A percentile compares a stretch with the other conserved stretches of the same genome.
phyloP scores from a whole-genome alignment of 1,139 yeast species.

The Sugiyamaella castrensis region DNA sequence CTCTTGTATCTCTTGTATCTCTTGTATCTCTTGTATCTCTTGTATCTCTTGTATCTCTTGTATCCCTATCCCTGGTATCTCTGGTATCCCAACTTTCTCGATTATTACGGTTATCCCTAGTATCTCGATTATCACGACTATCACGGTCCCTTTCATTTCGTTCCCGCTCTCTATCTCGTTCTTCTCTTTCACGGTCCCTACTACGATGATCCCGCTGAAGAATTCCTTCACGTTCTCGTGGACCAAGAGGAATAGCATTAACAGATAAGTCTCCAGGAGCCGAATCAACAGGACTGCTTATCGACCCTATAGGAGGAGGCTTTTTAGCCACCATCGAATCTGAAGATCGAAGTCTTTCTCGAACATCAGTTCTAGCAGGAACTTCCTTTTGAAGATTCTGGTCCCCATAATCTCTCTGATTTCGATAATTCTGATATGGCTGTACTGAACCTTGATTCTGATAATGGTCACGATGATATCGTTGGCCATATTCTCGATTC shows the following conservation, averaged over 20 bases:
- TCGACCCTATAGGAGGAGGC: not conserved
- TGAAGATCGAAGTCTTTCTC: not conserved
- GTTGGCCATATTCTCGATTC: not conserved
- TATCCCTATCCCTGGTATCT: not conserved
- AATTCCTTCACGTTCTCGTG: slow-evolving; percentile 6
- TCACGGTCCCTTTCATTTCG: slow-evolving; percentile 9
- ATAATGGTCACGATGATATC: not conserved
- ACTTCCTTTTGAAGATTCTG: too few relatives aligned
- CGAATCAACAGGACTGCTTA: not conserved
- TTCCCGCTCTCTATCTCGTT: slow-evolving; percentile 17
- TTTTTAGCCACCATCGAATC: slow-evolving; percentile 2
- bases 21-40: not conserved
- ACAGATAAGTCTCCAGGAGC: not conserved
- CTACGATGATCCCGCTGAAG: slow-evolving; percentile 9
- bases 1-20: not conserved
- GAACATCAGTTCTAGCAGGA: not conserved
- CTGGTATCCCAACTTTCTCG: not conserved
- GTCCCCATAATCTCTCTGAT: too few relatives aligned
- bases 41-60: too few relatives aligned
- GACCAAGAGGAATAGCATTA: slow-evolving; percentile 10
- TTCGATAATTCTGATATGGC: too few relatives aligned
- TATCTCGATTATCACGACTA: not conserved
- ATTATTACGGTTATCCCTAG: not conserved
- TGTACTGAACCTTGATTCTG: too few relatives aligned
- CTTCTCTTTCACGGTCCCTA: slow-evolving; percentile 18